A percentile compares a stretch with the other conserved stretches of the same genome.
These are phyloP conservation scores for Ceratobasidium sp. DNA, from an alignment of 1,284 basidiomycete genomes.

Conservation along the genomic window DNA sequence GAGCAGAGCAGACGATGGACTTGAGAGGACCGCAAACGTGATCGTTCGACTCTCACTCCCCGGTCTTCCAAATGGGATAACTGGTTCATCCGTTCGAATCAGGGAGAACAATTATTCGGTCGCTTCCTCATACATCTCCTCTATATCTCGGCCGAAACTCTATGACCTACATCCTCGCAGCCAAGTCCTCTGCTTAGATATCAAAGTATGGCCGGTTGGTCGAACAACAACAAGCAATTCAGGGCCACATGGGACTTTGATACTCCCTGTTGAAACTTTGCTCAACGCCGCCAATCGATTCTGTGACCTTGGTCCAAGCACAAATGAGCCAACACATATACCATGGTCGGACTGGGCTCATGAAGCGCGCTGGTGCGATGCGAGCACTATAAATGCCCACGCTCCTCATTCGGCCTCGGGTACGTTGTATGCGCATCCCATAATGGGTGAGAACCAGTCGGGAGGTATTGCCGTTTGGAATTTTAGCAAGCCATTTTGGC, in stretches of 20 bases:
- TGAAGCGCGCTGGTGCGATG: background rate
- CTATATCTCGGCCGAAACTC: background rate
- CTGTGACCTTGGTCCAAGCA: background rate
- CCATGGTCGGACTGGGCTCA: slow-evolving; percentile 3
- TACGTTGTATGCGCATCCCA: background rate
- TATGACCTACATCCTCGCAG: background rate
- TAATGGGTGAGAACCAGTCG: background rate
- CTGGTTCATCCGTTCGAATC: background rate
- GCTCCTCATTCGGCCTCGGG: background rate
- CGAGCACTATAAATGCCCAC: background rate
- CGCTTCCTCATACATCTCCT: background rate
- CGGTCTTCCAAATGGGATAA: background rate
- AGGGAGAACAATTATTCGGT: background rate
- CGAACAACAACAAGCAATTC: background rate
- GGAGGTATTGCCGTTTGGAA: background rate
- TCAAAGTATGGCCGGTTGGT: background rate
- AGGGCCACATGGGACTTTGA: background rate
- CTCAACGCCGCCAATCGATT: background rate
- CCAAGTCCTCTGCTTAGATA: background rate
- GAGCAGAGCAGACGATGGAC: background rate
- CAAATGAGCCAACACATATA: background rate
- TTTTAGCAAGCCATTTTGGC: background rate
- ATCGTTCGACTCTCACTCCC: background rate
- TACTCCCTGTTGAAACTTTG: background rate
- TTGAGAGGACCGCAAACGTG: background rate